Base-by-base conservation (phyloP, 2,329 filamentous ascomycete genomes). In the Xylaria multiplex region DNA sequence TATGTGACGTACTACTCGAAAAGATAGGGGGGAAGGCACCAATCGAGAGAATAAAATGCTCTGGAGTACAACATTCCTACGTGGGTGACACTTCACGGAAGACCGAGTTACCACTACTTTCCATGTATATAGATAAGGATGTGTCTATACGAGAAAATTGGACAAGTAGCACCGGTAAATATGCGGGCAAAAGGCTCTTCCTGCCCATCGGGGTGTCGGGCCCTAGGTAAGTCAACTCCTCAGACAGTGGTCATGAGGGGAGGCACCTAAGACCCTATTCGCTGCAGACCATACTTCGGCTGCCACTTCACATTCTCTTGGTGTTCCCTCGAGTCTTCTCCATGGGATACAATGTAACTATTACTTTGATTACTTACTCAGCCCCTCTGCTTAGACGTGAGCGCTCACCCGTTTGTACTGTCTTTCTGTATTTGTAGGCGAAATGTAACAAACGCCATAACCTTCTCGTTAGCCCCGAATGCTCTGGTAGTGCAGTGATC, bases 11-110 rank as follows among this genome's bases (percentile, higher is more conserved):
- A 2, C 6, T 46, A 6, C 40, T n/a, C 3, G 30, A 30, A 32
- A n/a, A 16, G 27, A 27, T 3, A 5, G 27, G 35, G 35, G 11
- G 11, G 11, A 46, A 35, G 11, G 9, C 11, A 6, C 45, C 35
- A 5, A 22, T 16, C 6, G 5, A 2, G 32, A 43, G 4, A 37
- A 35, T 14, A 14, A 19, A 32, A 57, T 19, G n/a, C 13, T 24
- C 13, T 27, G 48, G 37, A 32, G 54, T 32, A 66, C 55, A 46
- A 24, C 48, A 27, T 50, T 54, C 13, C 32, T 48, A 22, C 19
- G 19, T 40, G 6, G 19, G 54, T 45, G 16, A 59, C 45, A 54
- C 49, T 35, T 24, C 22, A 37, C 37, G 1, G 22, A 16, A 16
- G 14, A 46, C 19, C 24, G 5, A 7, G 14, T 24, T 19, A 19